Evolutionary conservation across 23 red algal species (phyloP).

Genomic region (Pyropia yezoensis): DNA sequence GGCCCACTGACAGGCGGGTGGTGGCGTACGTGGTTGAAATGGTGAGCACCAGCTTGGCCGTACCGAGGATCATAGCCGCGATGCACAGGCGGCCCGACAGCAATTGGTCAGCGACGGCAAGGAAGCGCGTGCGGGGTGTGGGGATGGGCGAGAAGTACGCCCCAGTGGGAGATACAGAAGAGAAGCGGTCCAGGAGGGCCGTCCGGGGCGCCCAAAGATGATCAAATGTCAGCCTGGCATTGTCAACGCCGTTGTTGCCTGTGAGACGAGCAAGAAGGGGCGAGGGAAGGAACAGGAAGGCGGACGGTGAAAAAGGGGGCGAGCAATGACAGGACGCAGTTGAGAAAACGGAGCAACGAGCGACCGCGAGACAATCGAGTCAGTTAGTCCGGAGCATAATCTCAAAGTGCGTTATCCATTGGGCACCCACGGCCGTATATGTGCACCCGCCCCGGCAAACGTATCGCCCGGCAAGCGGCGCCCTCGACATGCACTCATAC

Average conservation of each 20-base stretch:
- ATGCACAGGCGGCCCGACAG: constrained; percentile 22
- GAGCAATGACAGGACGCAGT: no score
- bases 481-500: no score
- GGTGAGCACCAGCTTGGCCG: constrained; percentile 13
- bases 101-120: constrained; percentile 9
- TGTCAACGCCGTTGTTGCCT: constrained; percentile 25
- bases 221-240: constrained; percentile 17
- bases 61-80: constrained; percentile 10
- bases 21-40: constrained; percentile 15
- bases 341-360: no score
- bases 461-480: no score
- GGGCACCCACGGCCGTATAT: no score
- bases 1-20: constrained; percentile 5
- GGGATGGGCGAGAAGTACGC: constrained; percentile 6
- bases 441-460: no score
- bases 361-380: no score
- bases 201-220: constrained; percentile 12
- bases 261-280: no score
- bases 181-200: constrained; percentile 6
- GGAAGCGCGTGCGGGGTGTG: constrained; percentile 5
- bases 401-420: no score
- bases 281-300: no score
- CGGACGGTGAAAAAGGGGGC: no score
- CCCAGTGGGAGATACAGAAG: neutral
- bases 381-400: no score